phyloP scores from a whole-genome alignment of 805 yeast genomes.

The Candida peoriensis region DNA sequence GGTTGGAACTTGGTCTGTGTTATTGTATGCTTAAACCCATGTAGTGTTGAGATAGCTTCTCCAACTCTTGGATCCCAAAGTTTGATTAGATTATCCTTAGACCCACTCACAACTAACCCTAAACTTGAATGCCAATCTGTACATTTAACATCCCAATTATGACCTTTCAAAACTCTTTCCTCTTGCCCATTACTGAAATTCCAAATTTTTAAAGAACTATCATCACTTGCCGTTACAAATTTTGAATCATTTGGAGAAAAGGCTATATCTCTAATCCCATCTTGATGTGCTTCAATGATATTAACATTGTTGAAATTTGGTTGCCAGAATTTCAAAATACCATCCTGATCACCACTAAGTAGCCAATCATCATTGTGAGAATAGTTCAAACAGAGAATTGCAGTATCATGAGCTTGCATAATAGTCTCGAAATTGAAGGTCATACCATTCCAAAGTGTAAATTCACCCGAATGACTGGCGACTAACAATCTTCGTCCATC shows the following conservation, averaged over 20 bases:
- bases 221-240: slow-evolving; percentile 93
- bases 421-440: slow-evolving; percentile 94
- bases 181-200: slow-evolving; percentile 84
- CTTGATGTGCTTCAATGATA: slow-evolving; percentile 68
- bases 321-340: slow-evolving; percentile 92
- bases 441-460: slow-evolving; percentile 94
- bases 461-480: slow-evolving; percentile 90
- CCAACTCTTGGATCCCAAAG: slow-evolving; percentile 94
- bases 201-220: slow-evolving; percentile 87
- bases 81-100: slow-evolving; percentile 89
- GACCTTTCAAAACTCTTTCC: slow-evolving; percentile 79
- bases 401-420: slow-evolving; percentile 97
- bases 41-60: slow-evolving; percentile 69
- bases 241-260: slow-evolving; percentile 89
- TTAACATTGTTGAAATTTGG: slow-evolving; percentile 96
- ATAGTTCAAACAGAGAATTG: slow-evolving; percentile 74
- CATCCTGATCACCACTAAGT: slow-evolving; percentile 89
- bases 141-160: slow-evolving; percentile 98
- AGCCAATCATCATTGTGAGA: slow-evolving; percentile 94
- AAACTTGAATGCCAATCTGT: slow-evolving; percentile 94
- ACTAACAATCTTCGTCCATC: slow-evolving; percentile 89
- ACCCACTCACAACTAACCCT: slow-evolving; percentile 87
- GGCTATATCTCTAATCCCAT: slow-evolving; percentile 79
- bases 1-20: slow-evolving; percentile 83
- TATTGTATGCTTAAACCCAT: slow-evolving; percentile 94